These are phyloP conservation scores for Flaveria ramosissima DNA, from an alignment of 129 eudicot species.

Conservation along the genomic window DNA sequence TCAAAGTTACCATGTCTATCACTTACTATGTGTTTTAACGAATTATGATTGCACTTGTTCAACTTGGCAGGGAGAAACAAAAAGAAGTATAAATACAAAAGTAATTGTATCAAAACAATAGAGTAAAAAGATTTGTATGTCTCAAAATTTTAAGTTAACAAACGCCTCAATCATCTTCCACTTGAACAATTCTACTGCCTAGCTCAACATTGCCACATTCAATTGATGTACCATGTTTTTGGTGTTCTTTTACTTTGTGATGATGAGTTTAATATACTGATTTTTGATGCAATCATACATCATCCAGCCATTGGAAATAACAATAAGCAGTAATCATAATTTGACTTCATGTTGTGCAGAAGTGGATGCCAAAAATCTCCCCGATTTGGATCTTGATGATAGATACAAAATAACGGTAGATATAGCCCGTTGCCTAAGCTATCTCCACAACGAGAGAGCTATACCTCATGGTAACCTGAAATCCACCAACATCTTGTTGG, in stretches of 20 bases:
- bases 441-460: constrained; percentile 74
- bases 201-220: background rate
- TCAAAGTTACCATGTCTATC: background rate
- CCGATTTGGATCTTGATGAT: constrained; percentile 45
- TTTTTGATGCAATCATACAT: background rate
- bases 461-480: constrained; percentile 93
- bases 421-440: constrained; percentile 66
- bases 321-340: background rate
- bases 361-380: constrained; percentile 46
- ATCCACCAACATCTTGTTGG: constrained; percentile 71
- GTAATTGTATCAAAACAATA: background rate
- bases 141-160: background rate
- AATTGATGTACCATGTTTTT: background rate
- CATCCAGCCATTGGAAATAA: background rate
- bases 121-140: background rate
- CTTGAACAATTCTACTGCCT: background rate
- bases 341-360: constrained; percentile 47
- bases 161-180: too few species aligned
- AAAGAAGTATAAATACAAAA: too few species aligned
- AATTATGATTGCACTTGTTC: too few species aligned
- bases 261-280: background rate
- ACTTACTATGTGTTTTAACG: background rate
- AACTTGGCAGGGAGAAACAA: too few species aligned
- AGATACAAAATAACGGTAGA: constrained; percentile 57
- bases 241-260: constrained; percentile 6